phyloP scores from a whole-genome alignment of 306 rosid species.

The Quillaja saponaria region DNA sequence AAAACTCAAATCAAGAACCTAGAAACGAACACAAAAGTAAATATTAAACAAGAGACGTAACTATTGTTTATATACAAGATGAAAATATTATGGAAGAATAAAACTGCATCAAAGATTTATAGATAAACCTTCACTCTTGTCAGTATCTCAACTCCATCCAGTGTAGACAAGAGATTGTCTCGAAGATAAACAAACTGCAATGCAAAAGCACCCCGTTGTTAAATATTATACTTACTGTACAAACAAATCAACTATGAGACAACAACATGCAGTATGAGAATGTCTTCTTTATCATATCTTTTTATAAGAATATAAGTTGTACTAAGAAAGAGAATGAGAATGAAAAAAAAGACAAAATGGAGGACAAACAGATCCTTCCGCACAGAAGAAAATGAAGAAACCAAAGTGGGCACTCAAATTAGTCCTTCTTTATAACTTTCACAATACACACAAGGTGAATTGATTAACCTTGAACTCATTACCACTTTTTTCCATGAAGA shows the following conservation, averaged over 20 bases:
- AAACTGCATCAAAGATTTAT: not conserved
- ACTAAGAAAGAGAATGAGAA: too few relatives aligned
- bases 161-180: slow-evolving; percentile 84
- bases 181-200: slow-evolving; percentile 94
- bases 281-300: slow-evolving; percentile 12
- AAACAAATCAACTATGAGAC: slow-evolving; percentile 17
- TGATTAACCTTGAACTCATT: too few relatives aligned
- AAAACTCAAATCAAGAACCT: slow-evolving; percentile 99
- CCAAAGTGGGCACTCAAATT: too few relatives aligned
- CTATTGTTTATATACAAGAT: not conserved
- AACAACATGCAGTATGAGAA: slow-evolving; percentile 22
- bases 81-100: not conserved
- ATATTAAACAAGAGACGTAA: slow-evolving; percentile 19
- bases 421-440: too few relatives aligned
- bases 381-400: too few relatives aligned
- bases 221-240: slow-evolving; percentile 14
- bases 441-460: too few relatives aligned
- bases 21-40: slow-evolving; percentile 33
- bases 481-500: too few relatives aligned
- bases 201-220: slow-evolving; percentile 35
- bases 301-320: slow-evolving; percentile 4
- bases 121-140: slow-evolving; percentile 83
- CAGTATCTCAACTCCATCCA: slow-evolving; percentile 93
- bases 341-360: too few relatives aligned
- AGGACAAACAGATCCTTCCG: too few relatives aligned